phyloP scores from a whole-genome alignment of 106 monocot species.

The Dioscorea alata region DNA sequence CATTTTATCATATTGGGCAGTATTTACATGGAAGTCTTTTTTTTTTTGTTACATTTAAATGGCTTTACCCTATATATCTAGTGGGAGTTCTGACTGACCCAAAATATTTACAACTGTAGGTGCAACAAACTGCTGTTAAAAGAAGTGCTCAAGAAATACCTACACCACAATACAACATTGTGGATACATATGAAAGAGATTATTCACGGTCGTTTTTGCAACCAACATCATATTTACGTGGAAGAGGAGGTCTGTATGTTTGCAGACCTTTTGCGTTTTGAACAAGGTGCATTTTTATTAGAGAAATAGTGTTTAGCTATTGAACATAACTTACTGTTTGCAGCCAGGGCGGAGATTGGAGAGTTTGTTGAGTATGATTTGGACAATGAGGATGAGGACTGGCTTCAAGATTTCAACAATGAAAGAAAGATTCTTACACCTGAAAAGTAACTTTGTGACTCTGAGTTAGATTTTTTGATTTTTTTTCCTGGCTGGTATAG shows the following conservation, averaged over 20 bases:
- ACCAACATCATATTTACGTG: conserved; percentile 86
- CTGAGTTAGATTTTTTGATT: background rate
- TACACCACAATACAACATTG: conserved; percentile 73
- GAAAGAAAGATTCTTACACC: conserved; percentile 69
- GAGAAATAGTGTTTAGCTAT: background rate
- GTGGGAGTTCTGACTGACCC: background rate
- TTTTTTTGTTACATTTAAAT: background rate
- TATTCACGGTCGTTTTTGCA: conserved; percentile 80
- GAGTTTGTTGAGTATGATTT: conserved; percentile 97
- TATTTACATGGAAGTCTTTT: too few relatives aligned
- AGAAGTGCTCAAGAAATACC: conserved; percentile 76
- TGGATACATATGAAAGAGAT: conserved; percentile 95
- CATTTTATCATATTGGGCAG: background rate
- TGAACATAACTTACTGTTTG: conserved; percentile 14
- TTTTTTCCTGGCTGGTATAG: too few relatives aligned
- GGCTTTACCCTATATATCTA: background rate
- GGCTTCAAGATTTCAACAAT: conserved; percentile 86
- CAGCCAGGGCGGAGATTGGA: conserved; percentile 90
- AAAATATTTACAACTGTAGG: conserved; percentile 20
- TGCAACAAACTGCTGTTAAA: conserved; percentile 40
- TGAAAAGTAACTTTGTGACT: conserved; percentile 57
- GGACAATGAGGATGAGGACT: conserved; percentile 95
- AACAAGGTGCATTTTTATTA: too few relatives aligned
- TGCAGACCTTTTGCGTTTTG: too few relatives aligned
- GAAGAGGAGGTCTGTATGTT: conserved; percentile 75